These are phyloP conservation scores for Liquidambar formosana DNA, from an alignment of 164 flowering plant species.

Conservation along the genomic window DNA sequence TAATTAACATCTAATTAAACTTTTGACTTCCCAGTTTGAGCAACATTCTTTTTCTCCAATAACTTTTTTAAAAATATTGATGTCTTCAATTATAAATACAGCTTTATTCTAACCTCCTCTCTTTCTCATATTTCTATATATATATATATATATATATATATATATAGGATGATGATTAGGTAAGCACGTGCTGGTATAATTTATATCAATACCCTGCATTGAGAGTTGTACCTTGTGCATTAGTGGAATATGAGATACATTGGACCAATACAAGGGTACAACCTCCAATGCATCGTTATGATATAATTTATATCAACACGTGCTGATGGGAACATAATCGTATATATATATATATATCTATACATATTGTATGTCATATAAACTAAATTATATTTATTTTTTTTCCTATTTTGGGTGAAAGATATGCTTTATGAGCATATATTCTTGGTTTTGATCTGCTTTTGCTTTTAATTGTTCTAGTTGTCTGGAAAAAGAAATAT, in stretches of 20 bases:
- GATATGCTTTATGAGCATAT: slow-evolving; percentile 10
- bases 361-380: background rate
- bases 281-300: too few species aligned
- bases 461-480: slow-evolving; percentile 4
- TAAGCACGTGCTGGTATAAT: too few species aligned
- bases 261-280: too few species aligned
- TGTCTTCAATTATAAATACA: too few species aligned
- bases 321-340: too few species aligned
- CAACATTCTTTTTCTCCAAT: background rate
- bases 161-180: too few species aligned
- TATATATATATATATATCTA: slow-evolving; percentile 1
- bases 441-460: slow-evolving; percentile 12
- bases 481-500: slow-evolving; percentile 1
- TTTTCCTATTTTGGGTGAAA: background rate
- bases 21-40: slow-evolving; percentile 27
- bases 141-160: too few species aligned
- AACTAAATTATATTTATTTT: slow-evolving; percentile 2
- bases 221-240: too few species aligned
- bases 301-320: too few species aligned
- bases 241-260: too few species aligned
- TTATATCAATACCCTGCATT: too few species aligned
- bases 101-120: background rate
- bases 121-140: background rate
- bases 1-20: slow-evolving; percentile 15
- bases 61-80: too few species aligned